Base-by-base conservation (phyloP, 208 protist genomes). In the Naegleria gruberi region DNA sequence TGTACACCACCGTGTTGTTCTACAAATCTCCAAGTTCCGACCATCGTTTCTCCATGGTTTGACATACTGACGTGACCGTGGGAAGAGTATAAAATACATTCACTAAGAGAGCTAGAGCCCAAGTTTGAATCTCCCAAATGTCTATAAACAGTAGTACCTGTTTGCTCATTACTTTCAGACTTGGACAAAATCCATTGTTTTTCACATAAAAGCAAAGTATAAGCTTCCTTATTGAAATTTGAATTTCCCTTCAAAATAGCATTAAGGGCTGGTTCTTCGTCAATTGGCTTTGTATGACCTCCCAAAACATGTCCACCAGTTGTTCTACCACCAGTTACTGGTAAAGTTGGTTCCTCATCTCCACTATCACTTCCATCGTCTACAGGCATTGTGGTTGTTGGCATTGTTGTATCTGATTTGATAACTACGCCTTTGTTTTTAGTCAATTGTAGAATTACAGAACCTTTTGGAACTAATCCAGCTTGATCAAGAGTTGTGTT, bases 391-490 rank as follows among this genome's bases (percentile, higher is more conserved):
- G 74, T 41, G 5, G 74, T 82, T 34, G 74, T 82, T 34, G 19
- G 30, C 73, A 82, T 82, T 4, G 34, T 40, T 82, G 30, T 40
- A n/a, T 4, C 7, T 37, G 34, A 10, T 30, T 82, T 82, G 74
- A 42, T 82, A 15, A 82, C 30, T 34, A 82, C 34, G 15, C 74
- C 74, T 34, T 82, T 82, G 37, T 42, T 82, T 82, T 82, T 82
- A 42, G 40, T 34, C 40, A 43, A 43, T 82, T 82, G 74, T 2
- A 82, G 26, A 43, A 42, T 82, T 10, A 82, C 34, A 40, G 74
- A 82, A 41, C 74, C 74, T 82, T 42, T 82, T 82, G 74, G 74
- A 40, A 42, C 74, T 82, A 82, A 42, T 43, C 74, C 74, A 82
- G 74, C 74, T 82, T 7, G 30, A 23, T 17, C 0, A 10, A 82